Conservation (phyloP, 2,329 filamentous ascomycete genomes). For the Talaromyces sp. region DNA sequence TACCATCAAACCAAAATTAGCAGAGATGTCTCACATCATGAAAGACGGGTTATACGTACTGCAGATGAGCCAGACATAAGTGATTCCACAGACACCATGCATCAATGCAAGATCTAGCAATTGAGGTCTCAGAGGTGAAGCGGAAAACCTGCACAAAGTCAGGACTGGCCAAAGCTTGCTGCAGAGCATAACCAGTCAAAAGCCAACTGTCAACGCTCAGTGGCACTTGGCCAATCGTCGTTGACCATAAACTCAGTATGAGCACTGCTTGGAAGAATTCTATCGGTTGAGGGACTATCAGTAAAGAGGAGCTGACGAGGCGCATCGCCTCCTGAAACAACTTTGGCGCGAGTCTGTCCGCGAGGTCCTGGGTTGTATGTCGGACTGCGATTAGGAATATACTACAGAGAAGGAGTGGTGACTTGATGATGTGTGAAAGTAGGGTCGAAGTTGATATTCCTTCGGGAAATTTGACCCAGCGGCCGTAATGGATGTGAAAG, state of each 20-base stretch:
- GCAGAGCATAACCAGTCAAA: conserved; percentile 43
- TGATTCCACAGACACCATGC: conserved; percentile 44
- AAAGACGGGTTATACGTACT: conserved; percentile 19
- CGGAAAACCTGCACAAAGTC: conserved; percentile 28
- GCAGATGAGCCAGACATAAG: conserved; percentile 44
- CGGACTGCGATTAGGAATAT: conserved; percentile 43
- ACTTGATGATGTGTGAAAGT: conserved; percentile 33
- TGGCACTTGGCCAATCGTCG: conserved; percentile 44
- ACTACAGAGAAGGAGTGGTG: conserved; percentile 39
- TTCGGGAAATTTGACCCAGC: conserved; percentile 40
- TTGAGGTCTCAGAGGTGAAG: not conserved
- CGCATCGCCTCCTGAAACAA: conserved; percentile 35
- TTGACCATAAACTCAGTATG: conserved; percentile 47
- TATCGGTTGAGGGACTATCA: conserved; percentile 38
- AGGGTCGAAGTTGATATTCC: conserved; percentile 27
- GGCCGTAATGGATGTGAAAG: conserved; percentile 43
- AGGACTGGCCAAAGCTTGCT: conserved; percentile 40
- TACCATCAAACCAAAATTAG: not conserved
- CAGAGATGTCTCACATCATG: not conserved
- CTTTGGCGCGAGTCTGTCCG: conserved; percentile 35
- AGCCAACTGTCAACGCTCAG: conserved; percentile 47
- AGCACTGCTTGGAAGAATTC: conserved; percentile 45
- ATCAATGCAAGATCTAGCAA: conserved; percentile 27
- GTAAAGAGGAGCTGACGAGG: conserved; percentile 26
- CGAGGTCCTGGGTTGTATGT: conserved; percentile 39